Conservation (phyloP, 106 monocot genomes). For the Acorus gramineus region DNA sequence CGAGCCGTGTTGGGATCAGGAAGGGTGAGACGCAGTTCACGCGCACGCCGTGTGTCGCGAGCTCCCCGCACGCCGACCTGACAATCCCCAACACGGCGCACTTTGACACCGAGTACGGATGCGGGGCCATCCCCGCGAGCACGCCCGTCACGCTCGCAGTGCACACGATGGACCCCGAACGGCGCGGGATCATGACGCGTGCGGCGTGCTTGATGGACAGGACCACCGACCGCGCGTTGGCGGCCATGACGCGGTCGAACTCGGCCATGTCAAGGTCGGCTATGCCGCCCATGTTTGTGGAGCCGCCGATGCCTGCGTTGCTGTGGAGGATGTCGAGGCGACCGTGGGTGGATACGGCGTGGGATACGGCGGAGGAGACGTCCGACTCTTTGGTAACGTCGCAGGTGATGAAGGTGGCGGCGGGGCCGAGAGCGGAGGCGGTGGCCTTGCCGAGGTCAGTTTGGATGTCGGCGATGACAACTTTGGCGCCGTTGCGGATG, state of each 20-base stretch:
- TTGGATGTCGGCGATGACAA: constrained; percentile 38
- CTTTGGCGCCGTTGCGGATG: constrained; percentile 36
- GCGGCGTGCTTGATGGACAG: constrained; percentile 47
- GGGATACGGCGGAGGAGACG: constrained; percentile 28
- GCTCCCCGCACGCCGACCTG: constrained; percentile 27
- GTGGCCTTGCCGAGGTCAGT: constrained; percentile 12
- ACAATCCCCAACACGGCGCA: constrained; percentile 29
- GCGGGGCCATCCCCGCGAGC: constrained; percentile 21
- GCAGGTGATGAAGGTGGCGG: constrained; percentile 26
- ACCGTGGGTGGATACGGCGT: constrained; percentile 26
- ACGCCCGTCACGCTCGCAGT: constrained; percentile 25
- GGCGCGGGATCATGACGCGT: constrained; percentile 34
- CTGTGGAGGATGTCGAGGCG: constrained; percentile 42
- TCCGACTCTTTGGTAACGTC: constrained; percentile 39
- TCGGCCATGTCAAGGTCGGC: constrained; percentile 20
- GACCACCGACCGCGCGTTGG: constrained; percentile 32
- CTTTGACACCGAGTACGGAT: constrained; percentile 40
- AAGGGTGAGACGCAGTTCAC: constrained; percentile 47
- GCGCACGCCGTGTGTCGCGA: constrained; percentile 25
- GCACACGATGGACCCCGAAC: constrained; percentile 39
- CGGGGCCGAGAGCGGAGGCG: constrained; percentile 30
- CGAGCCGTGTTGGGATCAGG: constrained; percentile 26
- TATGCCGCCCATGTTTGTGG: constrained; percentile 10
- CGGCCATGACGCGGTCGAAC: constrained; percentile 39
- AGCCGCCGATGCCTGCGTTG: constrained; percentile 44